phyloP scores from a whole-genome alignment of 495 filamentous ascomycete species.

The Trichocladium uniseriatum region DNA sequence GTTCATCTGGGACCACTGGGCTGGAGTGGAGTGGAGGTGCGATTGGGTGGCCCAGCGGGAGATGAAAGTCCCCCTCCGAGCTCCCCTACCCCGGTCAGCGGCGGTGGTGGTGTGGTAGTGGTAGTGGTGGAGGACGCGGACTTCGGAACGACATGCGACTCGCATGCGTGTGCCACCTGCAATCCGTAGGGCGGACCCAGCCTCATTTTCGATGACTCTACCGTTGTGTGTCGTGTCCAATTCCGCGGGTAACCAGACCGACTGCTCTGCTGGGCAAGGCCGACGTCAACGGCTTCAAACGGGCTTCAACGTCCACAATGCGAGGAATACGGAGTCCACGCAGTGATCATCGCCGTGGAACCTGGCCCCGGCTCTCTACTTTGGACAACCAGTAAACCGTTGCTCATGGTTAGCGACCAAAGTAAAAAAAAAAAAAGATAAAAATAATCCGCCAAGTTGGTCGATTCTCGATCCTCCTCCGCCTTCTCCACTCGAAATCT shows the following conservation, averaged over 20 bases:
- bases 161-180: neutral
- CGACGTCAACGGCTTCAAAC: no score
- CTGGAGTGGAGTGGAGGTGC: slow-evolving; percentile 4
- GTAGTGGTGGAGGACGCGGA: neutral
- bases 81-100: no score
- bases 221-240: neutral
- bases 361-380: neutral
- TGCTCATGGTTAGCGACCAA: no score
- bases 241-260: no score
- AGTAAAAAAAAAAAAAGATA: slow-evolving; percentile 1
- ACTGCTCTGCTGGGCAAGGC: no score
- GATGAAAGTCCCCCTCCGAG: slow-evolving; percentile 1
- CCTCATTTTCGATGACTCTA: slow-evolving; percentile 18
- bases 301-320: no score
- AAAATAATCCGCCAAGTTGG: neutral
- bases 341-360: neutral
- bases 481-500: neutral
- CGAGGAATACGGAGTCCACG: slow-evolving; percentile 12
- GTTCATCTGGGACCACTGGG: slow-evolving; percentile 5
- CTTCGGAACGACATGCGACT: slow-evolving; percentile 1
- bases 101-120: no score
- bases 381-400: no score
- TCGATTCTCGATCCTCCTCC: neutral
- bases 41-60: slow-evolving; percentile 1
- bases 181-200: slow-evolving; percentile 11